phyloP scores from a whole-genome alignment of 2,329 filamentous ascomycete genomes.

The Raffaelea ambrosiae region DNA sequence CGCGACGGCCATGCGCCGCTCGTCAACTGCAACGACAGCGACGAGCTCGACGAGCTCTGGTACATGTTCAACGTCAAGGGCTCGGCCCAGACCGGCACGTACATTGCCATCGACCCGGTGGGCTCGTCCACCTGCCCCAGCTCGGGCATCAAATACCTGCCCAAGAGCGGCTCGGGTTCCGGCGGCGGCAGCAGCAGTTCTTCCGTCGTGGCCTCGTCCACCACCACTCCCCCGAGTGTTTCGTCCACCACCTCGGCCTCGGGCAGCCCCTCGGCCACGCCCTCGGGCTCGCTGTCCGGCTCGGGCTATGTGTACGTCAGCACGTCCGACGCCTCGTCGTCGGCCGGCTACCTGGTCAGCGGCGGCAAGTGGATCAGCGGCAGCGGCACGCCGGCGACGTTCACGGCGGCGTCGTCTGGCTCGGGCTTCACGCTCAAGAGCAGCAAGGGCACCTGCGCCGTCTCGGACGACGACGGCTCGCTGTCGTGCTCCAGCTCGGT shows the following conservation, averaged over 20 bases:
- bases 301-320: conserved; percentile 8
- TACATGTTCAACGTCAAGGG: conserved; percentile 52
- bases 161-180: too few relatives aligned
- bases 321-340: conserved; percentile 2
- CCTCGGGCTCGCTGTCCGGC: conserved; percentile 5
- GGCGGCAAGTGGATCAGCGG: conserved; percentile 18
- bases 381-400: conserved; percentile 18
- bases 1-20: conserved; percentile 44
- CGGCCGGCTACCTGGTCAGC: conserved; percentile 17
- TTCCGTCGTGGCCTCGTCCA: background rate
- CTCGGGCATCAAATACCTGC: conserved; percentile 24
- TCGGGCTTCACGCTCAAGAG: conserved; percentile 14
- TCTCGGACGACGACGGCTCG: conserved; percentile 7
- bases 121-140: conserved; percentile 56
- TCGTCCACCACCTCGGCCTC: conserved; percentile 1
- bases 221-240: background rate
- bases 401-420: conserved; percentile 15
- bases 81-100: conserved; percentile 36
- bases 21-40: conserved; percentile 46
- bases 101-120: conserved; percentile 46
- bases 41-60: conserved; percentile 54
- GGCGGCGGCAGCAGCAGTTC: too few relatives aligned
- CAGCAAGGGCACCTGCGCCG: conserved; percentile 17
- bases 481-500: conserved; percentile 14
- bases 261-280: background rate